Evolutionary conservation across 345 rosid genomes (phyloP).

Genomic region (Erucastrum elatum): DNA sequence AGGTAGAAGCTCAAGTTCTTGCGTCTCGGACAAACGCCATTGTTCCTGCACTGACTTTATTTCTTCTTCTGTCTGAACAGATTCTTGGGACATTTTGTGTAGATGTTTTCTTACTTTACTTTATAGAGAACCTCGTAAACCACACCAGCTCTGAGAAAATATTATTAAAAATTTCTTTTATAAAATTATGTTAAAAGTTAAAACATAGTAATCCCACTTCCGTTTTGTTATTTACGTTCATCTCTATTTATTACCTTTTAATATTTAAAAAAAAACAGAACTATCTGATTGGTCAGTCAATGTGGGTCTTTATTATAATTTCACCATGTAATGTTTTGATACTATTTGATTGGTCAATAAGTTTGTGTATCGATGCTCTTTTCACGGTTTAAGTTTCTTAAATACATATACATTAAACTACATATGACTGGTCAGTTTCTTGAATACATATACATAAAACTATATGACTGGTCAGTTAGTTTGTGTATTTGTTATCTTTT

Average conservation of each 20-base stretch:
- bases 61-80: slow-evolving; percentile 45
- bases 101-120: slow-evolving; percentile 42
- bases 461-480: slow-evolving; percentile 1
- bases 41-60: slow-evolving; percentile 65
- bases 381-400: background rate
- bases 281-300: slow-evolving; percentile 7
- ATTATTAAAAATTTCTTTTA: too few species aligned
- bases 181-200: too few species aligned
- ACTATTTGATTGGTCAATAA: background rate
- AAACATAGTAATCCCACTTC: slow-evolving; percentile 21
- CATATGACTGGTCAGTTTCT: background rate
- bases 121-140: slow-evolving; percentile 46
- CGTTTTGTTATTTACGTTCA: slow-evolving; percentile 1
- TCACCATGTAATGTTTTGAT: background rate
- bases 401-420: background rate
- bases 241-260: background rate
- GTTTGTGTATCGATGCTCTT: background rate
- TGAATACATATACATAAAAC: background rate
- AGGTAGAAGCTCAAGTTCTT: slow-evolving; percentile 87
- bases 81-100: slow-evolving; percentile 80
- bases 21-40: slow-evolving; percentile 98
- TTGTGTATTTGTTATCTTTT: background rate
- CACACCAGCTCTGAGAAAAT: slow-evolving; percentile 22
- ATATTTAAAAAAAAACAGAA: background rate
- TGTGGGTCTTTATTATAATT: background rate